phyloP scores from a whole-genome alignment of 2,329 filamentous ascomycete genomes.

The Aspergillus puulaauensis region DNA sequence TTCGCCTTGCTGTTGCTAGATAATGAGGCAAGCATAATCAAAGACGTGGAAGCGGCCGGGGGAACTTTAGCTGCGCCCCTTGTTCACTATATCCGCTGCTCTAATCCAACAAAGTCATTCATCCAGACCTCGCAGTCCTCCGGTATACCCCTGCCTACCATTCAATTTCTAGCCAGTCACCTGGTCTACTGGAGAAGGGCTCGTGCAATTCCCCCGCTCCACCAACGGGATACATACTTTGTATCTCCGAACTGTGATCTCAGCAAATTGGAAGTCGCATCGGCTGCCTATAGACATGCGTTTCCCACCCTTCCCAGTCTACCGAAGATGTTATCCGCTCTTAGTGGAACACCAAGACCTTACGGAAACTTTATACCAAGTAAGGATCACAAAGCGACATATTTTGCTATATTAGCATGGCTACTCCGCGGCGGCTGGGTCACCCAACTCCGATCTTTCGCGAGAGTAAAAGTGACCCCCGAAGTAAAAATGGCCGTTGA shows the following conservation, averaged over 20 bases:
- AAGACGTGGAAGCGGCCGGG: constrained; percentile 65
- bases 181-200: constrained; percentile 95
- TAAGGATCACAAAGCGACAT: constrained; percentile 81
- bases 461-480: constrained; percentile 79
- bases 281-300: constrained; percentile 68
- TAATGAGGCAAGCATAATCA: constrained; percentile 77
- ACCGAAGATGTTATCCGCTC: constrained; percentile 79
- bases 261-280: constrained; percentile 66
- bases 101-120: constrained; percentile 65
- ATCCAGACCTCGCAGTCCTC: constrained; percentile 63
- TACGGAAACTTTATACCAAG: constrained; percentile 84
- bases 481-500: constrained; percentile 81
- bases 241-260: constrained; percentile 87
- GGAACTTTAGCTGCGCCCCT: constrained; percentile 75
- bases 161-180: constrained; percentile 85
- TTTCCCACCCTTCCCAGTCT: constrained; percentile 84
- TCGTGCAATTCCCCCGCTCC: constrained; percentile 84
- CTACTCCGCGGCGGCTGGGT: constrained; percentile 91
- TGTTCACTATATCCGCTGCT: constrained; percentile 66
- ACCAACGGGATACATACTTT: constrained; percentile 86
- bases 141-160: constrained; percentile 73
- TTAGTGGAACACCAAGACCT: constrained; percentile 76
- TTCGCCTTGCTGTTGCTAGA: constrained; percentile 83
- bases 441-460: constrained; percentile 87
- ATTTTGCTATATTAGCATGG: constrained; percentile 91